These are phyloP conservation scores for Salicornia ramosissima DNA, from an alignment of 148 eudicot genomes.

Conservation along the genomic window DNA sequence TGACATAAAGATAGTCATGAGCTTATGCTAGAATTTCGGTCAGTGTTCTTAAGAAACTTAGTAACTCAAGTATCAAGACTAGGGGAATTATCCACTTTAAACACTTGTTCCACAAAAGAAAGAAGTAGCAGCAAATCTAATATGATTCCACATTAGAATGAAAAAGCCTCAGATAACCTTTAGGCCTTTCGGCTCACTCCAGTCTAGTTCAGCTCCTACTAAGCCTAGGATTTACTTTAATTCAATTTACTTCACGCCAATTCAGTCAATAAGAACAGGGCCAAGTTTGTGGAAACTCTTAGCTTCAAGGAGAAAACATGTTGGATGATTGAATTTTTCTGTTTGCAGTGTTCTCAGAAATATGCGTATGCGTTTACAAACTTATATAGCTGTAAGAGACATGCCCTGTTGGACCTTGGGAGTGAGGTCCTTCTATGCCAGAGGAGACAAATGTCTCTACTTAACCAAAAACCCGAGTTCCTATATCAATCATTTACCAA, in stretches of 20 bases:
- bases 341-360: not conserved
- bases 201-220: no score
- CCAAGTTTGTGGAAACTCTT: not conserved
- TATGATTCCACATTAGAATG: not conserved
- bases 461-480: not conserved
- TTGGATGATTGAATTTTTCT: not conserved
- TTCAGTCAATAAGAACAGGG: not conserved
- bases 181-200: no score
- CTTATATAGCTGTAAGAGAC: not conserved
- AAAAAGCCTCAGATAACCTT: no score
- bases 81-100: no score
- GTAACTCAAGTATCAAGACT: no score
- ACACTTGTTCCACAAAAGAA: not conserved
- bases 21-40: not conserved
- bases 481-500: not conserved
- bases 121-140: not conserved
- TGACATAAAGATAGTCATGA: not conserved
- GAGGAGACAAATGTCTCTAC: not conserved
- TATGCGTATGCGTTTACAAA: not conserved
- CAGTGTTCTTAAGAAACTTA: not conserved
- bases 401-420: not conserved
- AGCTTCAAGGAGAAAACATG: not conserved
- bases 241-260: no score
- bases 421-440: not conserved
- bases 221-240: no score